Percentiles rank a stretch among this genome's conserved stretches.
These are phyloP conservation scores for Ruellia speciosa DNA, from an alignment of 305 asterid species.

Conservation along the genomic window DNA sequence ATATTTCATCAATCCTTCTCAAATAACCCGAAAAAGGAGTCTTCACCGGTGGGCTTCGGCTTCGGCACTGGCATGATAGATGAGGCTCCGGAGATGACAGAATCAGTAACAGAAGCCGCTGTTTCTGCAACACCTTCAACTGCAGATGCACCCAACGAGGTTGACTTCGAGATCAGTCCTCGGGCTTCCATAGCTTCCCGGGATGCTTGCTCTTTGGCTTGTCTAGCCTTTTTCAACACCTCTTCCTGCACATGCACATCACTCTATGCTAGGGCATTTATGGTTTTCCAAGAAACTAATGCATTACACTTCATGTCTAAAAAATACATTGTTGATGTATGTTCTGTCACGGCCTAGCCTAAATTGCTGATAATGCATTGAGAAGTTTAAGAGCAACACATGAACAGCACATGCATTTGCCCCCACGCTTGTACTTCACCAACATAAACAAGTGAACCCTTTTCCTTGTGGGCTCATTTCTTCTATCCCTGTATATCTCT, in stretches of 20 bases:
- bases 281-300: not conserved
- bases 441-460: no score
- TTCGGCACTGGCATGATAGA: not conserved
- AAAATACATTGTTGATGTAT: not conserved
- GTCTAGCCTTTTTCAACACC: slow-evolving; percentile 67
- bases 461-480: no score
- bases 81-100: slow-evolving; percentile 16
- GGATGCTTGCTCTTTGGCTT: slow-evolving; percentile 65
- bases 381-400: not conserved
- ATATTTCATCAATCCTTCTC: not conserved
- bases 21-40: not conserved
- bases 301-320: not conserved
- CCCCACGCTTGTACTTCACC: not conserved
- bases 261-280: not conserved
- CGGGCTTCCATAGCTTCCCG: slow-evolving; percentile 48
- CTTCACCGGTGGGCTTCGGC: not conserved
- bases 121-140: slow-evolving; percentile 23
- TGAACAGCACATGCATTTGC: not conserved
- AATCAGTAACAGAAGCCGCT: slow-evolving; percentile 14
- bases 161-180: slow-evolving; percentile 30
- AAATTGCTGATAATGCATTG: no score
- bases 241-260: slow-evolving; percentile 42
- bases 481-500: no score
- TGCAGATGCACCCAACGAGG: slow-evolving; percentile 21
- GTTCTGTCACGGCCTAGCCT: not conserved